Conservation (phyloP, 148 eudicot genomes). For the Drosera capensis region DNA sequence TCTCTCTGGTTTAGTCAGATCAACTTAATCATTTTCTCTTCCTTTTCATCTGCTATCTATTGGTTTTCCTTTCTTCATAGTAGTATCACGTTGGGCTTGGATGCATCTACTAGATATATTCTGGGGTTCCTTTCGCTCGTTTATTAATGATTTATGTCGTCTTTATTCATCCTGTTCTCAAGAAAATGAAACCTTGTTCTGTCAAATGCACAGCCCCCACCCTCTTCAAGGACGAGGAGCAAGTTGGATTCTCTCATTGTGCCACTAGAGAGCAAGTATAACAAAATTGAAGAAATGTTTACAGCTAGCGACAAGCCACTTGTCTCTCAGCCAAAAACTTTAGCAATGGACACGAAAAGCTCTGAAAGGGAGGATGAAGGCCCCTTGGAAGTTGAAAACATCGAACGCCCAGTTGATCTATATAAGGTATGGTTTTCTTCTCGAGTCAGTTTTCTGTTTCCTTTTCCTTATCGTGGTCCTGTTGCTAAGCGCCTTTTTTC, state of each 20-base stretch:
- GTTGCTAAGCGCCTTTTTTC: too few species aligned
- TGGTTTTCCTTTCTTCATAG: too few species aligned
- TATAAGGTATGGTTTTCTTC: slow-evolving; percentile 47
- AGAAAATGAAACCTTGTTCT: slow-evolving; percentile 1
- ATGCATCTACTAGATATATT: too few species aligned
- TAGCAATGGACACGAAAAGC: slow-evolving; percentile 15
- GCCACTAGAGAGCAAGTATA: slow-evolving; percentile 36
- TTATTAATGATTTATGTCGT: neutral
- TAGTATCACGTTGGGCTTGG: too few species aligned
- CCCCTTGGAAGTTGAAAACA: slow-evolving; percentile 56
- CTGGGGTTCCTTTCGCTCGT: neutral
- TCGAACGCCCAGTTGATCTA: slow-evolving; percentile 90
- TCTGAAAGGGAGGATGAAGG: slow-evolving; percentile 22
- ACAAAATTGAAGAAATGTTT: slow-evolving; percentile 22
- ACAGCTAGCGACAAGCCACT: slow-evolving; percentile 10
- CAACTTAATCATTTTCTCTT: too few species aligned
- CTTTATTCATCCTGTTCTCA: neutral
- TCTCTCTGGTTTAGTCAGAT: too few species aligned
- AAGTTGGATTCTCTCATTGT: slow-evolving; percentile 78
- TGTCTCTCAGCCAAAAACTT: slow-evolving; percentile 8
- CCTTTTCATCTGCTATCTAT: too few species aligned
- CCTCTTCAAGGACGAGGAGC: slow-evolving; percentile 63
- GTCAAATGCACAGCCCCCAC: slow-evolving; percentile 40
- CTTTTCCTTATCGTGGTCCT: slow-evolving; percentile 5
- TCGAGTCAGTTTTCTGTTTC: slow-evolving; percentile 1